Evolutionary conservation across 2,329 filamentous ascomycete species (phyloP), one percentile per base, ranked within the genome.

Genomic region (Chalaropsis thielavioides): DNA sequence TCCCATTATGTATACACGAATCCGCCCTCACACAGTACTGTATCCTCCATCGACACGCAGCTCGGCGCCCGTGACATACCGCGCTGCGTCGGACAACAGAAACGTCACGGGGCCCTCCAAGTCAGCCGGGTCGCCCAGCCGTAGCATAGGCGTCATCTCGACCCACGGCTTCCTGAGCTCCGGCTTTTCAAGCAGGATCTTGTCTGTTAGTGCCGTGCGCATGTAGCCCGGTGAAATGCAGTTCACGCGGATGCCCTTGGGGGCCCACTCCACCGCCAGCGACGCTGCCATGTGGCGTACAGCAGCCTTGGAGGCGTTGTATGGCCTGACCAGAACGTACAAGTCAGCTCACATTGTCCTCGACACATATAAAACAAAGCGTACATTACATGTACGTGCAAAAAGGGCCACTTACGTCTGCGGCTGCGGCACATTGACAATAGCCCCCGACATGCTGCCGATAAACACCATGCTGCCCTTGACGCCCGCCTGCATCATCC

Each of bases 191-290:
- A 94, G 88, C 31, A 97, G 83, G 70, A 97, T 96, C 79, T 95
- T 95, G 78, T 91, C 85, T 51, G 91, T 96, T 88, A 96, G 77
- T 66, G 91, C 89, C 17, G 92, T 96, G 69, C 96, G 79, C 92
- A 97, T 97, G 76, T 97, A 97, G 56, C 94, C 92, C 0, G 92
- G 92, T 38, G 87, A 91, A 74, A 97, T 94, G 76, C 89, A 94
- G 78, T 97, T 97, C 70, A 97, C 92, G 43, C 92, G 84, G 72
- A 97, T 96, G 69, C 87, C 87, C 44, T 87, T 84, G 70, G 86
- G 81, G 0, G 92, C 91, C 92, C 94, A 97, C 76, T 97, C 94
- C 62, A 96, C 92, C 43, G 92, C 92, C 71, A 96, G 80, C 69
- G 88, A 94, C 44, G 89, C 83, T 13, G 90, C 91, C 67, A 97